phyloP scores from a whole-genome alignment of 1,284 basidiomycete species.

The Cerrena zonata region DNA sequence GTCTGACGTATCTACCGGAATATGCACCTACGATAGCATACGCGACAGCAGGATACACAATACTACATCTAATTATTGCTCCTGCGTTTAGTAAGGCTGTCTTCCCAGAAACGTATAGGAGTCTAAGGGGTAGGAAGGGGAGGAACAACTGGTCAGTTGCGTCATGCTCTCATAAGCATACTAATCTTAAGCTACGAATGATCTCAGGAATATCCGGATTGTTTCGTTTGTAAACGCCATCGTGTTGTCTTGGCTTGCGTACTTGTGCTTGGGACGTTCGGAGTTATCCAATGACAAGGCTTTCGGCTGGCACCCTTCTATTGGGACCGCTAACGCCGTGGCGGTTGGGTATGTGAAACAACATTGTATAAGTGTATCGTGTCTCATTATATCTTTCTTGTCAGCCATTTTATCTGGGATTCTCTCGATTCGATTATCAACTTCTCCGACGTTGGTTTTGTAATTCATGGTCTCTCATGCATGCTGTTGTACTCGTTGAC shows the following conservation, averaged over 20 bases:
- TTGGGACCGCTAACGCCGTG: conserved; percentile 46
- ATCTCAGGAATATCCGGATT: conserved; percentile 39
- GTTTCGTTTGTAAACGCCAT: conserved; percentile 53
- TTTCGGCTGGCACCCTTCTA: conserved; percentile 51
- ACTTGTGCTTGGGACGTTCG: conserved; percentile 36
- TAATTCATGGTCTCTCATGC: conserved; percentile 63
- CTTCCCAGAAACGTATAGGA: conserved; percentile 36
- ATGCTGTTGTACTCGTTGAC: conserved; percentile 51
- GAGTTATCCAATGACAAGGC: conserved; percentile 42
- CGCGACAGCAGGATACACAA: conserved; percentile 59
- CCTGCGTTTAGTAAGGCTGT: conserved; percentile 40
- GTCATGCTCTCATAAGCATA: not conserved
- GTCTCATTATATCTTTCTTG: not conserved
- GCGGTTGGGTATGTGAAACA: conserved; percentile 43
- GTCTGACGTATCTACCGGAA: conserved; percentile 42
- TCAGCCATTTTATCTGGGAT: conserved; percentile 62
- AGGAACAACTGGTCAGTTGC: conserved; percentile 51
- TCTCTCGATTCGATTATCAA: conserved; percentile 49
- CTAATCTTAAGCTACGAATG: not conserved
- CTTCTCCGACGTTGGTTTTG: conserved; percentile 54
- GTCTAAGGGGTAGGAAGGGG: conserved; percentile 33
- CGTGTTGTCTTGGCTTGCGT: conserved; percentile 44
- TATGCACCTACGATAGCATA: conserved; percentile 66
- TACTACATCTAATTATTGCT: conserved; percentile 45
- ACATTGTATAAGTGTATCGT: not conserved